Conservation (phyloP, 371 early-diverging fungal genomes). For the Umbelopsis sp. region DNA sequence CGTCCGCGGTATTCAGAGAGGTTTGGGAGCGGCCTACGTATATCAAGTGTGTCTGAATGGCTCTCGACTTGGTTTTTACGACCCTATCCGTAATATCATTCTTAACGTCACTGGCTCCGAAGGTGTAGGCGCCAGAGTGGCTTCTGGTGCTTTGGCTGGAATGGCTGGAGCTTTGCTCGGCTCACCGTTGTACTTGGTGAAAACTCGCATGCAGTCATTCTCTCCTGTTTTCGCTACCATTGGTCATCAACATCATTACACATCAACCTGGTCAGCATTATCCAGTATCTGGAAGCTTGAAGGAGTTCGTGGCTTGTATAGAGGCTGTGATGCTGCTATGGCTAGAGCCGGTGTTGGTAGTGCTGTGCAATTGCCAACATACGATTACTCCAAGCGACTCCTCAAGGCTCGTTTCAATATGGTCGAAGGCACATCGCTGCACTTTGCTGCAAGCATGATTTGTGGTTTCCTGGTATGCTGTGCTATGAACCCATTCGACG, state of each 20-base stretch:
- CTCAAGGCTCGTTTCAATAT: conserved; percentile 64
- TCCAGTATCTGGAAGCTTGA: conserved; percentile 67
- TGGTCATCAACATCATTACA: conserved; percentile 91
- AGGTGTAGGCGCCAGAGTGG: conserved; percentile 63
- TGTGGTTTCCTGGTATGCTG: conserved; percentile 86
- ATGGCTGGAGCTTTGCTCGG: conserved; percentile 84
- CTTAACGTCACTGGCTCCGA: conserved; percentile 28
- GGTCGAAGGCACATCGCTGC: conserved; percentile 69
- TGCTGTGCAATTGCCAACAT: conserved; percentile 90
- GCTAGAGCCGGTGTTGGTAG: conserved; percentile 91
- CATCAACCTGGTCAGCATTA: conserved; percentile 68
- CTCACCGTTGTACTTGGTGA: conserved; percentile 90
- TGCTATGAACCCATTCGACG: conserved; percentile 98
- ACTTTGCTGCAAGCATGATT: conserved; percentile 79
- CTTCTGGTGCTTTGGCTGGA: conserved; percentile 70
- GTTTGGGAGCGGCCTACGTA: conserved; percentile 88
- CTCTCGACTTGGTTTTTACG: conserved; percentile 89
- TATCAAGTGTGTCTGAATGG: conserved; percentile 95
- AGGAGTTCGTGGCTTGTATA: conserved; percentile 80
- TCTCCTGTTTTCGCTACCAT: conserved; percentile 74
- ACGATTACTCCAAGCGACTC: conserved; percentile 79
- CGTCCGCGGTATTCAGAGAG: conserved; percentile 86
- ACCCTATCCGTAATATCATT: conserved; percentile 59
- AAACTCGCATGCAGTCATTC: conserved; percentile 94
- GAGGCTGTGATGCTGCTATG: conserved; percentile 91